Evolutionary conservation across 1,284 basidiomycete species (phyloP), one percentile per base, ranked within the genome.

Genomic region (Cystobasidiaceae sp.): DNA sequence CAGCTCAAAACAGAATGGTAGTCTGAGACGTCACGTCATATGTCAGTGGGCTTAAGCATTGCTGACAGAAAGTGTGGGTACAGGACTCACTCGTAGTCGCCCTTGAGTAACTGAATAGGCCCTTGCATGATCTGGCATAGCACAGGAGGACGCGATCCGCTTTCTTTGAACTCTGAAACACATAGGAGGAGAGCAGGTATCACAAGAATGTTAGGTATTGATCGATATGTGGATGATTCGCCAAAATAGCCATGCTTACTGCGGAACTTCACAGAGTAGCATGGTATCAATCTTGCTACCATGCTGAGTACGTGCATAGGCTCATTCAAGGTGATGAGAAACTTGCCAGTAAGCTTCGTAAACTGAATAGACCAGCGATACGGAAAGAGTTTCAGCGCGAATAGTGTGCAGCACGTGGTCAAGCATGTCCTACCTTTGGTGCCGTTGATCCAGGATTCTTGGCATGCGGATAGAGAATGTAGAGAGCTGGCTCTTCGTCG

Each of bases 1-100:
- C 4, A 54, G 13, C 4, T 54, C 51, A n/a, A 54, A 54, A 32
- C 19, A 21, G 51, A 54, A 54, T 8, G 51, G 51, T 17, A 54
- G 21, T n/a, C 51, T 54, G n/a, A n/a, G n/a, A n/a, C n/a, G n/a
- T n/a, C n/a, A n/a, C n/a, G n/a, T n/a, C n/a, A n/a, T n/a, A n/a
- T n/a, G n/a, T n/a, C n/a, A n/a, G n/a, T n/a, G n/a, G n/a, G n/a
- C n/a, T n/a, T n/a, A n/a, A n/a, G n/a, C n/a, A n/a, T n/a, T 39
- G 11, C 11, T n/a, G 11, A n/a, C 37, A 39, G n/a, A 39, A 39
- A n/a, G 37, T 17, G 11, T 39, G 11, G 37, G 11, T n/a, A 39
- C 37, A 11, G 37, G 4, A 34, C 51, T 5, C 25, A 37, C 51
- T 54, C 51, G 9, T 30, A 19, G n/a, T 28, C 32, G 11, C 51